Evolutionary conservation across 2,329 filamentous ascomycete genomes (phyloP).

Genomic region (Cladophialophora psammophila): DNA sequence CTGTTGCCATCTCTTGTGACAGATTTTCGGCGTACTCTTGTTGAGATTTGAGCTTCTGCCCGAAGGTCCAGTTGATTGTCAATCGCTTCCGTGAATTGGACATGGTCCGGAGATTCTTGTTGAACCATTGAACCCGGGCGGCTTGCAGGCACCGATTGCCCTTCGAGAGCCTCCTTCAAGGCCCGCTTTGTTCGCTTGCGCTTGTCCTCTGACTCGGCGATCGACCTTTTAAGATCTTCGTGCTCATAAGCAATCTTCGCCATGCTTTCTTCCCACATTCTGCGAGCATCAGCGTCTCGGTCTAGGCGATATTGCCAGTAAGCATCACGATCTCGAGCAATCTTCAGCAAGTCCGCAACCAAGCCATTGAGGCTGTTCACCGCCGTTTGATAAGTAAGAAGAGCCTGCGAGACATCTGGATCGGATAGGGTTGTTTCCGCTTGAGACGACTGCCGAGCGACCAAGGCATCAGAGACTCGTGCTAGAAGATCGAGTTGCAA

Average conservation of each 20-base stretch:
- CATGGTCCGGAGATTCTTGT: slow-evolving; percentile 26
- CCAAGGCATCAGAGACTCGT: slow-evolving; percentile 73
- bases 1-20: slow-evolving; percentile 54
- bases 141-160: slow-evolving; percentile 51
- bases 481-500: slow-evolving; percentile 90
- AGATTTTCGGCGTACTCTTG: slow-evolving; percentile 33
- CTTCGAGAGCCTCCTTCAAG: slow-evolving; percentile 82
- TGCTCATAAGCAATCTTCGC: slow-evolving; percentile 94
- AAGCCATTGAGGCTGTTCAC: slow-evolving; percentile 86
- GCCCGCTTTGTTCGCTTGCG: slow-evolving; percentile 87
- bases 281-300: slow-evolving; percentile 86
- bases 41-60: slow-evolving; percentile 44
- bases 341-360: slow-evolving; percentile 85
- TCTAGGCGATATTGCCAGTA: slow-evolving; percentile 97
- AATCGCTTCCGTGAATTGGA: slow-evolving; percentile 47
- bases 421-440: slow-evolving; percentile 78
- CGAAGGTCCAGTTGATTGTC: slow-evolving; percentile 48
- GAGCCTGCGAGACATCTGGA: slow-evolving; percentile 75
- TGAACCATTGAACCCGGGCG: slow-evolving; percentile 46
- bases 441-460: slow-evolving; percentile 62
- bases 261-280: slow-evolving; percentile 99
- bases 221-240: slow-evolving; percentile 84
- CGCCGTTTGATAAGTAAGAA: slow-evolving; percentile 86
- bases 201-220: slow-evolving; percentile 90
- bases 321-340: slow-evolving; percentile 90